Base-by-base conservation (phyloP, 495 filamentous ascomycete genomes). In the Daldinia caldariorum region DNA sequence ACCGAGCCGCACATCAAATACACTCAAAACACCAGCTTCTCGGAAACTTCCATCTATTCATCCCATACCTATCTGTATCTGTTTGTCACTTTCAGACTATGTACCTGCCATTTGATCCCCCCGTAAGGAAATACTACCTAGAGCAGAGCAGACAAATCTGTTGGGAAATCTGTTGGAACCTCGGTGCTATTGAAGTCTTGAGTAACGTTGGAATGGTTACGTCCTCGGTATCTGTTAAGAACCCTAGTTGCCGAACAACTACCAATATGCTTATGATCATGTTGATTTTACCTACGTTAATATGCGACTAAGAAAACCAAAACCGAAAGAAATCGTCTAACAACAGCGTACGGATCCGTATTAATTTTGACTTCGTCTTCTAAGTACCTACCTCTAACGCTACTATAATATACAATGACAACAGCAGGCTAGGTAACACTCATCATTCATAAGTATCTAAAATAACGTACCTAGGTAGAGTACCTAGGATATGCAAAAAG, bases 281-380 rank as follows among this genome's bases (percentile, higher is more conserved):
- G n/a, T n/a, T n/a, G n/a, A n/a, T n/a, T n/a, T n/a, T n/a, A n/a
- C n/a, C n/a, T n/a, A 22, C 10, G 43, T 12, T 47, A 16, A 22
- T 47, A 47, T 7, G 62, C 29, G 20, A 60, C 37, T 34, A n/a
- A 58, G 26, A 31, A 45, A 22, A 38, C 16, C 49, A 53, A 32
- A 53, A 26, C 26, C n/a, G 10, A 6, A 6, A 16, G 26, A 26
- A 26, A 16, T 32, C 49, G 13, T 9, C 26, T 5, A 35, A 35
- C 5, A 45, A 13, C 20, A 18, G n/a, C n/a, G n/a, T n/a, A n/a
- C n/a, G n/a, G n/a, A n/a, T n/a, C n/a, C n/a, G n/a, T 10, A 47
- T 3, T 47, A 1, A 13, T 47, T 3, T 47, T 22, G 1, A 20
- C 8, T 47, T 10, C 16, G 20, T 47, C 22, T 8, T 9, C 9